These are phyloP conservation scores for Suhomyces maxii DNA, from an alignment of 1,139 yeast genomes.

Conservation along the genomic window DNA sequence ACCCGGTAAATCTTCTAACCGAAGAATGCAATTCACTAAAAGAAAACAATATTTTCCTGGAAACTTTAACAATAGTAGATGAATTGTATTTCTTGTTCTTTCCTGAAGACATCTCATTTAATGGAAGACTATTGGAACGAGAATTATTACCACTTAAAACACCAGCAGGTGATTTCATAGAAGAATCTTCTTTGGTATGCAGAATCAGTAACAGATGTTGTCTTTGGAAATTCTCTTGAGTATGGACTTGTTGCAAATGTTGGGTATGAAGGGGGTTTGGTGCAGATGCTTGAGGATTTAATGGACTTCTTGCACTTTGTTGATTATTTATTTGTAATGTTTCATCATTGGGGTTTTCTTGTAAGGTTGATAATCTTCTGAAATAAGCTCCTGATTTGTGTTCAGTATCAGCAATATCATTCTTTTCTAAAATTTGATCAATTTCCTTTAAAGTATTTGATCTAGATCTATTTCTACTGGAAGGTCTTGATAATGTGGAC, in stretches of 20 bases:
- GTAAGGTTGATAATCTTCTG: slow-evolving; percentile 66
- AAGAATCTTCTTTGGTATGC: slow-evolving; percentile 8
- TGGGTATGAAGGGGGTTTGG: background rate
- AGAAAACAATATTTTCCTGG: slow-evolving; percentile 57
- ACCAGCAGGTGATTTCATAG: slow-evolving; percentile 3
- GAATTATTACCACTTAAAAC: background rate
- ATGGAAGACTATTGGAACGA: slow-evolving; percentile 8
- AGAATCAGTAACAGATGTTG: slow-evolving; percentile 10
- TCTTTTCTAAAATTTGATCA: slow-evolving; percentile 41
- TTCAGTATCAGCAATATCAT: slow-evolving; percentile 43
- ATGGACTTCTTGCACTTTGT: background rate
- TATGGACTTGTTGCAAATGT: background rate
- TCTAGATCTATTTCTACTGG: slow-evolving; percentile 25
- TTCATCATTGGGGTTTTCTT: slow-evolving; percentile 53
- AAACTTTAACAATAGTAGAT: slow-evolving; percentile 44
- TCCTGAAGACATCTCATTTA: slow-evolving; percentile 15
- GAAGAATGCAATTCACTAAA: slow-evolving; percentile 73
- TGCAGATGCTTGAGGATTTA: background rate
- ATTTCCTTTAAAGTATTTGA: slow-evolving; percentile 44
- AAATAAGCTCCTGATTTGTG: slow-evolving; percentile 67
- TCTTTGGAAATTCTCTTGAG: slow-evolving; percentile 4
- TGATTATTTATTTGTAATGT: background rate
- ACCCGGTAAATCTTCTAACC: slow-evolving; percentile 63
- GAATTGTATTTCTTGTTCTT: slow-evolving; percentile 19
- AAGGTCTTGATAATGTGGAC: slow-evolving; percentile 9